Evolutionary conservation across 495 filamentous ascomycete species (phyloP).

Genomic region (Amphirosellinia nigrospora): DNA sequence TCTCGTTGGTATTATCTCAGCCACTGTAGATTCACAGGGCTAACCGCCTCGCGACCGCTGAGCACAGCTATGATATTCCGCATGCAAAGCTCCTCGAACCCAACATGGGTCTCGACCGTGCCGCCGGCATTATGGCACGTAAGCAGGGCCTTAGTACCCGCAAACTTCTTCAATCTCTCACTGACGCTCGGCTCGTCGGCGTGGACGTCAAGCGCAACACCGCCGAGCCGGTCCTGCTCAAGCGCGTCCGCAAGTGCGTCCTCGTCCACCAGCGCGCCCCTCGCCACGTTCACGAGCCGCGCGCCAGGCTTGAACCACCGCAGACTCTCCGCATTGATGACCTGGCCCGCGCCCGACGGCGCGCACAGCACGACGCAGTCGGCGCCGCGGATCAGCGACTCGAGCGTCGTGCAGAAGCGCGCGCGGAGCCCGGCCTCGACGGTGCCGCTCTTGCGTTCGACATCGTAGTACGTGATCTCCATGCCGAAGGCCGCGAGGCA

Average conservation of each 20-base stretch:
- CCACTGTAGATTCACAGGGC: slow-evolving; percentile 68
- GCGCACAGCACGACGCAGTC: slow-evolving; percentile 75
- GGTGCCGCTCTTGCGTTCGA: slow-evolving; percentile 58
- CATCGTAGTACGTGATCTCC: slow-evolving; percentile 71
- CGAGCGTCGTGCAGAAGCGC: slow-evolving; percentile 58
- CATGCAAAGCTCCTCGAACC: slow-evolving; percentile 77
- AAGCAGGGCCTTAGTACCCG: slow-evolving; percentile 58
- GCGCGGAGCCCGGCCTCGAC: slow-evolving; percentile 55
- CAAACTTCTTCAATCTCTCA: slow-evolving; percentile 54
- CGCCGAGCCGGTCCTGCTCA: slow-evolving; percentile 57
- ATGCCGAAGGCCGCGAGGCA: slow-evolving; percentile 64
- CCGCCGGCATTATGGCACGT: slow-evolving; percentile 76
- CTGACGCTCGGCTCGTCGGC: slow-evolving; percentile 61
- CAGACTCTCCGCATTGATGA: slow-evolving; percentile 61
- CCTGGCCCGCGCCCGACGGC: slow-evolving; percentile 61
- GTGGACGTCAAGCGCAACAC: slow-evolving; percentile 74
- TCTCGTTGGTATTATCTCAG: slow-evolving; percentile 35
- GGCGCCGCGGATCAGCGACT: slow-evolving; percentile 56
- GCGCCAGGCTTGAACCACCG: slow-evolving; percentile 60
- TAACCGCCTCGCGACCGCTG: slow-evolving; percentile 59
- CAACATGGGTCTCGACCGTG: slow-evolving; percentile 71
- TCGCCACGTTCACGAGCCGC: slow-evolving; percentile 75
- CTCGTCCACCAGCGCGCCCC: slow-evolving; percentile 73
- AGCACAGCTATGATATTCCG: slow-evolving; percentile 71
- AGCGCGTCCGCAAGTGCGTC: slow-evolving; percentile 69